Evolutionary conservation across 441 rosid species (phyloP).

Genomic region (Capsella rubella): DNA sequence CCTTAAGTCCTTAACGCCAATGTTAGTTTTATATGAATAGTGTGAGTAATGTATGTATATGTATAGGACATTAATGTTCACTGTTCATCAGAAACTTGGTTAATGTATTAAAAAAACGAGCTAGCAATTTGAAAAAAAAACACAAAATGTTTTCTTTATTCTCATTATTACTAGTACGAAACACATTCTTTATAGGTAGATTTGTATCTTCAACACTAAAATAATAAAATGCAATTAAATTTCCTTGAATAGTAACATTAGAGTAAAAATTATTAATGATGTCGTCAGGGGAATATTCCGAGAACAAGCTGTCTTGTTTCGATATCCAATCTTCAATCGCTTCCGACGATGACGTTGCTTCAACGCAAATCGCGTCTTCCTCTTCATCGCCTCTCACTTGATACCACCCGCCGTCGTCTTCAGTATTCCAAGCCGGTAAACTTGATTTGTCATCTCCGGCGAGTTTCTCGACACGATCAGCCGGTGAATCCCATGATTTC

Average conservation of each 20-base stretch:
- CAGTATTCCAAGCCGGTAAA: constrained; percentile 50
- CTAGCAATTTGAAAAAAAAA: constrained; percentile 3
- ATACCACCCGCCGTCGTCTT: constrained; percentile 60
- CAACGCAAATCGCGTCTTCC: constrained; percentile 30
- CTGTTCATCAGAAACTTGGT: neutral
- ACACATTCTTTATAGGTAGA: constrained; percentile 1
- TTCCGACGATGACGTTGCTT: constrained; percentile 42
- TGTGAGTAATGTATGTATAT: neutral
- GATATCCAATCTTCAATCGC: constrained; percentile 38
- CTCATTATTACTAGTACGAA: neutral
- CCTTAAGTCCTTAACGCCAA: neutral
- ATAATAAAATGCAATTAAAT: constrained; percentile 21
- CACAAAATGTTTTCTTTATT: neutral
- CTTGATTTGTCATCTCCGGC: constrained; percentile 37
- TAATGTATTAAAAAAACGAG: neutral
- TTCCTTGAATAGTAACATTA: constrained; percentile 20
- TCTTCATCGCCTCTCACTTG: constrained; percentile 57
- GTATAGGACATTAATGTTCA: neutral
- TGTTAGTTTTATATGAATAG: neutral
- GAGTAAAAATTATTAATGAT: constrained; percentile 33
- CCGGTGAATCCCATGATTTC: constrained; percentile 7
- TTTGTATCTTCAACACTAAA: neutral
- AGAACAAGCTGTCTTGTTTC: constrained; percentile 40
- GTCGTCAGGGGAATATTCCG: constrained; percentile 41
- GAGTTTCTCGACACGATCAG: constrained; percentile 58